Evolutionary conservation across 306 rosid genomes (phyloP).

Genomic region (Quercus ilex): DNA sequence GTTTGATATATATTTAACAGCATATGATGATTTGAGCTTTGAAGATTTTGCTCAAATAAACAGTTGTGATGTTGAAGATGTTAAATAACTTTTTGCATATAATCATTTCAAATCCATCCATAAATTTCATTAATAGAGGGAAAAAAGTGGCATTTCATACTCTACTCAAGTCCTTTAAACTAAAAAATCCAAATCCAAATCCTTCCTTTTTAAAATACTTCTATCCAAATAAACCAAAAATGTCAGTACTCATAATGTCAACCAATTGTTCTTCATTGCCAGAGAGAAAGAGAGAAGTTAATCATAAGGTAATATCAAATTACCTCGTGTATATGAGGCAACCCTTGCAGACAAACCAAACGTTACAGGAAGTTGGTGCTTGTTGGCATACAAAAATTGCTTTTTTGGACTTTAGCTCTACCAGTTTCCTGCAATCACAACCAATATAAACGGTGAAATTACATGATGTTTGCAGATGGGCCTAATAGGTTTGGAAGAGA

Average conservation of each 20-base stretch:
- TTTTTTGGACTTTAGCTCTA: constrained; percentile 49
- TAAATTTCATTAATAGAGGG: no score
- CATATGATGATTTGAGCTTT: no score
- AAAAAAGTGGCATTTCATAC: no score
- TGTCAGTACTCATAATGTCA: not conserved
- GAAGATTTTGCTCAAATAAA: no score
- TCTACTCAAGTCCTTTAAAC: no score
- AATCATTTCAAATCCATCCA: no score
- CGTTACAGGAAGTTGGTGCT: constrained; percentile 56
- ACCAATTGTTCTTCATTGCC: not conserved
- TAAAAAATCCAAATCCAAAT: no score
- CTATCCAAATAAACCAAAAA: not conserved
- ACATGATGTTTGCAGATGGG: not conserved
- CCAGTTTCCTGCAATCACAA: constrained; percentile 47
- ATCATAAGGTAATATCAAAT: not conserved
- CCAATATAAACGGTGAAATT: constrained; percentile 2
- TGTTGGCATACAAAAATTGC: constrained; percentile 49
- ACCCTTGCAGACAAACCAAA: constrained; percentile 74
- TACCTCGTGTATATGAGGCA: constrained; percentile 62
- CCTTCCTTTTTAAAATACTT: no score
- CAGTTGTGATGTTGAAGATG: no score
- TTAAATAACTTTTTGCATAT: no score
- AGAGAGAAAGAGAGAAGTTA: not conserved
- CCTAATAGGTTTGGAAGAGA: not conserved
- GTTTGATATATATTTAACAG: no score